These are phyloP conservation scores for Fusarium dimerum DNA, from an alignment of 2,329 filamentous ascomycete genomes.

Conservation along the genomic window DNA sequence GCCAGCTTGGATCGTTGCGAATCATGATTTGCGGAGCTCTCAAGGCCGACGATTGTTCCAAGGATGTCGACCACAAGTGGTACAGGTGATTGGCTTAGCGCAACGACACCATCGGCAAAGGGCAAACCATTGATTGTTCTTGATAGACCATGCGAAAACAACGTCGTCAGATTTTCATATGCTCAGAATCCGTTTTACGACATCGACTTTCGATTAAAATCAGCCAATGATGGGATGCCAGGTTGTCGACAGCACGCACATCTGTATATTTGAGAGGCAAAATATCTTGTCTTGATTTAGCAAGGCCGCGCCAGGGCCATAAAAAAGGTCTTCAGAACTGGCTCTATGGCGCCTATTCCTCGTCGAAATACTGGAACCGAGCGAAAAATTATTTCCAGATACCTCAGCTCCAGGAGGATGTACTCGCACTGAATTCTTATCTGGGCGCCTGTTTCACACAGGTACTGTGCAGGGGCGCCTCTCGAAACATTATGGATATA, in stretches of 20 bases:
- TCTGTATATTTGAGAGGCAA: not conserved
- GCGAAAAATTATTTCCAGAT: too few species aligned
- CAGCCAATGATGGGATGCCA: too few species aligned
- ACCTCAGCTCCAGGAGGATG: too few species aligned
- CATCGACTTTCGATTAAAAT: too few species aligned
- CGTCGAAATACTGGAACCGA: not conserved
- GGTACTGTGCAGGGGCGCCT: conserved; percentile 18
- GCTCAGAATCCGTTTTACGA: too few species aligned
- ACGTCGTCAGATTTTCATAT: not conserved
- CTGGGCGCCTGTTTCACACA: conserved; percentile 19
- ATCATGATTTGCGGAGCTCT: not conserved
- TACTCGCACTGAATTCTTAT: not conserved
- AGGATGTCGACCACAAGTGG: not conserved
- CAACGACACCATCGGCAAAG: not conserved
- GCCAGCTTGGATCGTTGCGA: not conserved
- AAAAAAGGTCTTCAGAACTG: conserved; percentile 8
- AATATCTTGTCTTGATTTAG: conserved; percentile 1
- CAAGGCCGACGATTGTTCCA: not conserved
- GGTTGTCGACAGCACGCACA: too few species aligned
- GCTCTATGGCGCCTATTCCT: conserved; percentile 22
- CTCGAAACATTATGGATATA: conserved; percentile 20
- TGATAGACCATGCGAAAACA: not conserved
- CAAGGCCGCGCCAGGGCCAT: conserved; percentile 6
- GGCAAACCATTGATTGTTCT: not conserved
- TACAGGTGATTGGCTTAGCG: not conserved